Evolutionary conservation across 345 rosid genomes (phyloP).

Genomic region (Iberis pinnata): DNA sequence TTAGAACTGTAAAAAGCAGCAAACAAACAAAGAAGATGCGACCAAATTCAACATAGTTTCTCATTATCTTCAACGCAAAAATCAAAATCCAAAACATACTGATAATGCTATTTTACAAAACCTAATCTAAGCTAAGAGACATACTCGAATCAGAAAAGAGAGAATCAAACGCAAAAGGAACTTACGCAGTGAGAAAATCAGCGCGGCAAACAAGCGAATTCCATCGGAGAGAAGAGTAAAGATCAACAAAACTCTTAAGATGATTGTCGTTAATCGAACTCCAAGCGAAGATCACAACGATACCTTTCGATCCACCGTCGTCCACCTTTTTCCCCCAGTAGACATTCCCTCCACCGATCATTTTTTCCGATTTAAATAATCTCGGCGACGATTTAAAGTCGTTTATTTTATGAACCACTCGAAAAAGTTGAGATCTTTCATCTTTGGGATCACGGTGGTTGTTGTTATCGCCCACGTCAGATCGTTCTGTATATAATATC

Average conservation of each 20-base stretch:
- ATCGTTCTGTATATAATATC: background rate
- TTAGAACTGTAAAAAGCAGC: too few species aligned
- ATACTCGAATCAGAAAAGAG: too few species aligned
- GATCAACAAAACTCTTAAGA: conserved; percentile 45
- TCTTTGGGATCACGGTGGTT: background rate
- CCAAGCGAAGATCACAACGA: conserved; percentile 76
- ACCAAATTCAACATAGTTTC: too few species aligned
- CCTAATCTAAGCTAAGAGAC: too few species aligned
- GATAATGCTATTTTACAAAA: conserved; percentile 7
- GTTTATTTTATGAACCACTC: conserved; percentile 27
- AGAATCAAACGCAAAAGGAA: conserved; percentile 2
- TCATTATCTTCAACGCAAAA: too few species aligned
- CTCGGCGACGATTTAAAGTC: conserved; percentile 7
- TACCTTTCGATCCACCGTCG: conserved; percentile 46
- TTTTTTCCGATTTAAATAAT: conserved; percentile 18
- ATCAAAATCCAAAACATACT: too few species aligned
- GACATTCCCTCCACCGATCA: conserved; percentile 55
- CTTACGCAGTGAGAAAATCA: conserved; percentile 70
- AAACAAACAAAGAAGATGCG: too few species aligned
- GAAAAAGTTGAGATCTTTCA: conserved; percentile 19
- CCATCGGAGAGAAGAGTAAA: conserved; percentile 89
- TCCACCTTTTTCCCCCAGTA: conserved; percentile 59
- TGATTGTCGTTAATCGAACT: conserved; percentile 48
- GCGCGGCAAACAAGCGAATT: conserved; percentile 69
- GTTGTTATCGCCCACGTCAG: background rate